Conservation (phyloP, 2,329 filamentous ascomycete species). For the Aaosphaeria arxii region DNA sequence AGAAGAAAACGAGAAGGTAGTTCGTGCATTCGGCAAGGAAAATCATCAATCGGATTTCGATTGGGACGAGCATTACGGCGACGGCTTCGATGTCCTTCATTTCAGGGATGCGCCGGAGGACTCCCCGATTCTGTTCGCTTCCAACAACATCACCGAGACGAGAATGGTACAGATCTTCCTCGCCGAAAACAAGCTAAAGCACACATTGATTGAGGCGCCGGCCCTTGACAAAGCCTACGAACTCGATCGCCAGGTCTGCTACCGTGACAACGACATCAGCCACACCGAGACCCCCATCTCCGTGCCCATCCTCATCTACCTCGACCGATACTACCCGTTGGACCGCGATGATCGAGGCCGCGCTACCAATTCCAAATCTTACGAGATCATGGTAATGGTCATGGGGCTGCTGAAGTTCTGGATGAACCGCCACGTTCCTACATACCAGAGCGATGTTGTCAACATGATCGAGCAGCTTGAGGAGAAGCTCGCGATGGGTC, state of each 20-base stretch:
- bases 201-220: slow-evolving; percentile 15
- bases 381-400: slow-evolving; percentile 14
- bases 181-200: slow-evolving; percentile 20
- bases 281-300: slow-evolving; percentile 29
- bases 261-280: slow-evolving; percentile 31
- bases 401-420: slow-evolving; percentile 14
- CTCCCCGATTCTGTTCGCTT: slow-evolving; percentile 38
- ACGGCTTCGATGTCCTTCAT: slow-evolving; percentile 81
- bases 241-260: slow-evolving; percentile 18
- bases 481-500: slow-evolving; percentile 11
- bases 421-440: slow-evolving; percentile 10
- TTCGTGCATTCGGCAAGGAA: slow-evolving; percentile 79
- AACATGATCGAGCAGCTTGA: slow-evolving; percentile 15
- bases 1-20: slow-evolving; percentile 63
- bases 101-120: slow-evolving; percentile 32
- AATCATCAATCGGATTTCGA: slow-evolving; percentile 70
- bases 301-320: slow-evolving; percentile 28
- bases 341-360: slow-evolving; percentile 18
- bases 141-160: slow-evolving; percentile 25
- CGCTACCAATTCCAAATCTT: slow-evolving; percentile 15
- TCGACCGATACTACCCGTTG: slow-evolving; percentile 28
- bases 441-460: slow-evolving; percentile 10
- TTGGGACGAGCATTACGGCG: slow-evolving; percentile 74
- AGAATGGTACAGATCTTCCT: slow-evolving; percentile 31
- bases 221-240: slow-evolving; percentile 16